These are phyloP conservation scores for Candida silvicultrix DNA, from an alignment of 805 yeast genomes.

Conservation along the genomic window DNA sequence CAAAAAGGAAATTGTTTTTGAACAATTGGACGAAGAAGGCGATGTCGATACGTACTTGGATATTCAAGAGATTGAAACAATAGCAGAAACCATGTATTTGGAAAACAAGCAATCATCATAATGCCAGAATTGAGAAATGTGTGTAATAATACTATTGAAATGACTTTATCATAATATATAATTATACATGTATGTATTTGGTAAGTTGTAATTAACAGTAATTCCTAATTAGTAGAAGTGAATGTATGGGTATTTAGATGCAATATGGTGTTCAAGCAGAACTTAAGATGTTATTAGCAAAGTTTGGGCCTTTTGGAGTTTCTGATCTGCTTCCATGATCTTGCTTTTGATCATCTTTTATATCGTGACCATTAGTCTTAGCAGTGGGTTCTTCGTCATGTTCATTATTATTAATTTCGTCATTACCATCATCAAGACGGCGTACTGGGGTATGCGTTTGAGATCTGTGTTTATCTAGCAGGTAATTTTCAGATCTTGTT, in stretches of 20 bases:
- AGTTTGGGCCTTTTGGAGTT: constrained; percentile 15
- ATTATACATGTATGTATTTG: too few species aligned
- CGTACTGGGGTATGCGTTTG: neutral
- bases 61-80: constrained; percentile 48
- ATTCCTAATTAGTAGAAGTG: too few species aligned
- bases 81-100: constrained; percentile 45
- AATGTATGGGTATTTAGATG: neutral
- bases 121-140: too few species aligned
- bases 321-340: neutral
- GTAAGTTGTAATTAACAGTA: too few species aligned
- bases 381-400: neutral
- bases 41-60: constrained; percentile 36
- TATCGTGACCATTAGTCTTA: neutral
- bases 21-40: constrained; percentile 38
- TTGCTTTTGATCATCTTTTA: neutral
- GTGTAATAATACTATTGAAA: too few species aligned
- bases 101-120: constrained; percentile 5
- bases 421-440: neutral
- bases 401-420: neutral
- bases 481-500: constrained; percentile 15
- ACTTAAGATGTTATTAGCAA: constrained; percentile 19
- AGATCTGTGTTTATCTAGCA: constrained; percentile 1
- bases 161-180: too few species aligned
- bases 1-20: constrained; percentile 49
- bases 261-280: constrained; percentile 7